phyloP scores from a whole-genome alignment of 108 stramenopile species.

The Fragilaria crotonensis region DNA sequence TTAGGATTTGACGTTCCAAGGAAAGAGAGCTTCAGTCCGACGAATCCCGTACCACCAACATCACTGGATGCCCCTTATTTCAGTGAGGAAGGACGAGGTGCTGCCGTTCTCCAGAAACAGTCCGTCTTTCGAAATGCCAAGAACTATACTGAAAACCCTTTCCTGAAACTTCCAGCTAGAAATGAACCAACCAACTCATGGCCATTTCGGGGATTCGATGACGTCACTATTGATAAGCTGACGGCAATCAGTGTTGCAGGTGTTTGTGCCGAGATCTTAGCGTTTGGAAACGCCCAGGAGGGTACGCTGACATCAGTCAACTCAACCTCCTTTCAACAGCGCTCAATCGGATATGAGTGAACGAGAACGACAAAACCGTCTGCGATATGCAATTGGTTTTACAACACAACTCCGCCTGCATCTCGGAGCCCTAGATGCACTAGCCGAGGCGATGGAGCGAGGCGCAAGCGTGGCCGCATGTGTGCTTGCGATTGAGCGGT shows the following conservation, averaged over 20 bases:
- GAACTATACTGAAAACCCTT: conserved; percentile 33
- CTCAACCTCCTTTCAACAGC: conserved; percentile 9
- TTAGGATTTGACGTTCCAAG: conserved; percentile 59
- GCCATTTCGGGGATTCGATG: conserved; percentile 78
- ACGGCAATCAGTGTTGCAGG: conserved; percentile 75
- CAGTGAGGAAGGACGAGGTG: conserved; percentile 58
- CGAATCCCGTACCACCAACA: neutral
- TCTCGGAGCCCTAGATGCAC: conserved; percentile 70
- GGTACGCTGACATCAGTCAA: conserved; percentile 28
- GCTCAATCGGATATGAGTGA: conserved; percentile 47
- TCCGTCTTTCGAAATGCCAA: conserved; percentile 66
- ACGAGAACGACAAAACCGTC: conserved; percentile 66
- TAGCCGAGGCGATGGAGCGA: conserved; percentile 68
- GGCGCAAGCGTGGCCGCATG: conserved; percentile 67
- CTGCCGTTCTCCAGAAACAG: conserved; percentile 23
- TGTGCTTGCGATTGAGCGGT: conserved; percentile 62
- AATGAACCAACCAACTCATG: conserved; percentile 62
- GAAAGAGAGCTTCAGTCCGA: conserved; percentile 8
- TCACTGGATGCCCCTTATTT: conserved; percentile 53
- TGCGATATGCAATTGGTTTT: conserved; percentile 69
- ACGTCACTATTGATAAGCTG: conserved; percentile 65
- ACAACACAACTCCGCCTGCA: conserved; percentile 66
- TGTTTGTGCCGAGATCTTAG: conserved; percentile 75
- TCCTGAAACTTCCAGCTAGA: conserved; percentile 39
- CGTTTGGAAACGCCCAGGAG: conserved; percentile 66